Evolutionary conservation across 768 basidiomycete genomes (phyloP), one percentile per base, ranked within the genome.

Genomic region (Podaxis carcinomalis): DNA sequence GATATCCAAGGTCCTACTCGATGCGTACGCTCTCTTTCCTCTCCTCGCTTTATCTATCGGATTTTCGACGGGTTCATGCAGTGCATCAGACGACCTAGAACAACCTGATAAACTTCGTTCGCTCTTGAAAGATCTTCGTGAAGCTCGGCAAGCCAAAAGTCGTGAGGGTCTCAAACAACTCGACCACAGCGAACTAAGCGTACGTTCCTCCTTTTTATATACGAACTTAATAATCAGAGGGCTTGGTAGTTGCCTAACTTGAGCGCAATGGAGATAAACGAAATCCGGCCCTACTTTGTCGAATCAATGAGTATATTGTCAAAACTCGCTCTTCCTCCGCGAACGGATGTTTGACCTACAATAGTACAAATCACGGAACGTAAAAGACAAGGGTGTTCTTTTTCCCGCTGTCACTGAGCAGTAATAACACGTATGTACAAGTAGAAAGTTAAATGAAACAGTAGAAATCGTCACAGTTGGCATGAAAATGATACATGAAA

Each of bases 141-240:
- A 98, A 77, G 93, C 92, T 11, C 83, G 97, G 40, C 96, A 98
- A 71, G 90, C 95, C 6, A 99, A 99, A 70, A 89, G 91, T 74
- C 78, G 95, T 63, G 85, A 90, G 57, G 95, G 95, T 80, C 75
- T 98, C 1, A 79, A 82, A 62, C 84, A 83, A 62, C 79, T 97
- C 28, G 91, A 95, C 71, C 83, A 92, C 68, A 89, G 85, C 64
- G 90, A 92, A 70, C 80, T 94, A 27, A 86, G 85, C 73, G 93
- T 92, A 71, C 44, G 87, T 74, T 5, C 35, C 61, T 11, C 37
- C 51, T 56, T 40, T 40, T 25, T 47, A 37, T 32, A 54, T 52
- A n/a, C 42, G 11, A 28, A 32, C n/a, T 54, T 19, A 16, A 46
- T 53, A 56, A 55, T 42, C 35, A 37, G 42, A 44, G 19, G 28